A percentile compares a stretch with the other conserved stretches of the same genome.
These are phyloP conservation scores for Mycena citricolor DNA, from an alignment of 1,284 basidiomycete genomes.

Conservation along the genomic window DNA sequence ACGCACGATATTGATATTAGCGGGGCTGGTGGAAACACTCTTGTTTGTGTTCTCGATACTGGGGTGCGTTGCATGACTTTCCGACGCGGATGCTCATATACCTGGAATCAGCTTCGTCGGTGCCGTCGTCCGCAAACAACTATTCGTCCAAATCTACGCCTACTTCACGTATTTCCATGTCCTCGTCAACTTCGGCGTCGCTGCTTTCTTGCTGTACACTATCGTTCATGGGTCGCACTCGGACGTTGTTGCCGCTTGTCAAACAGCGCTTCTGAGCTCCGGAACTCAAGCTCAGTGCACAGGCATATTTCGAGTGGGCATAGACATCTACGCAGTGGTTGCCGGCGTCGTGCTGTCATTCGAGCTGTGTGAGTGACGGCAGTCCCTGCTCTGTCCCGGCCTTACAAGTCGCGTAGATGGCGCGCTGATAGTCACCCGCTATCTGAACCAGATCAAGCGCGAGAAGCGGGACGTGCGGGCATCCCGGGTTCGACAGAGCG, in stretches of 20 bases:
- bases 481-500: slow-evolving; percentile 36
- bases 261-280: slow-evolving; percentile 42
- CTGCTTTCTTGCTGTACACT: slow-evolving; percentile 50
- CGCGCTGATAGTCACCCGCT: slow-evolving; percentile 57
- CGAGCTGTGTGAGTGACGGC: slow-evolving; percentile 58
- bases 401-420: slow-evolving; percentile 42
- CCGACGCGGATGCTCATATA: neutral
- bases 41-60: slow-evolving; percentile 52
- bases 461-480: slow-evolving; percentile 46
- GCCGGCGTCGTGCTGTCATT: slow-evolving; percentile 45
- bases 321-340: slow-evolving; percentile 47
- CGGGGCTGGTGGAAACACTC: slow-evolving; percentile 50
- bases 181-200: slow-evolving; percentile 53
- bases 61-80: slow-evolving; percentile 41
- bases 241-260: slow-evolving; percentile 45
- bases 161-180: slow-evolving; percentile 60
- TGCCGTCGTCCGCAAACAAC: slow-evolving; percentile 56
- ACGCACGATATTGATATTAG: slow-evolving; percentile 45
- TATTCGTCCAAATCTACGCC: slow-evolving; percentile 55
- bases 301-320: slow-evolving; percentile 39
- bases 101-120: slow-evolving; percentile 62
- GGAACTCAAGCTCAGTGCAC: slow-evolving; percentile 45
- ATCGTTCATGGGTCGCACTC: slow-evolving; percentile 46
- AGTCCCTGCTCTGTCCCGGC: slow-evolving; percentile 1
- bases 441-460: slow-evolving; percentile 51